Conservation (phyloP, 768 basidiomycete genomes). For the Saitozyma sp. region DNA sequence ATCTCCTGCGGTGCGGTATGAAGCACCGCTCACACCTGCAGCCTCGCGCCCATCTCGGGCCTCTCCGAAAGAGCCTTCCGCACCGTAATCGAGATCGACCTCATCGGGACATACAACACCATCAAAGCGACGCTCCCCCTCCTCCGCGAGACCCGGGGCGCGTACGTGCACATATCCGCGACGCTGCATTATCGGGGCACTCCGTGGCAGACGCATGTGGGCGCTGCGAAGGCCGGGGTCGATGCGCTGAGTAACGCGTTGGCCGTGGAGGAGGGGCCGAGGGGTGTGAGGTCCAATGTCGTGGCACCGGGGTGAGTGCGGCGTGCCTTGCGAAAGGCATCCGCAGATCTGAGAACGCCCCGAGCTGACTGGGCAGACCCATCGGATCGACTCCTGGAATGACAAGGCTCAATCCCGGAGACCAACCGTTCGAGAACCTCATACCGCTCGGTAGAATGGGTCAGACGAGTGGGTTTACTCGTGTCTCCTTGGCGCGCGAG, state of each 20-base stretch:
- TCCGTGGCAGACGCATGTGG: slow-evolving; percentile 88
- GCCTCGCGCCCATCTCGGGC: slow-evolving; percentile 74
- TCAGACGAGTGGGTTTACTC: slow-evolving; percentile 27
- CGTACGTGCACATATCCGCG: slow-evolving; percentile 86
- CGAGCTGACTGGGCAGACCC: slow-evolving; percentile 55
- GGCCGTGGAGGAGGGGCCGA: slow-evolving; percentile 90
- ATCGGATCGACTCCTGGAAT: slow-evolving; percentile 73
- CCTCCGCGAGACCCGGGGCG: slow-evolving; percentile 68
- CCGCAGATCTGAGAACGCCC: neutral
- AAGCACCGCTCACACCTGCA: neutral
- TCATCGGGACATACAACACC: slow-evolving; percentile 89
- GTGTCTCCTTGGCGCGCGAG: neutral
- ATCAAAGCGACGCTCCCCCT: slow-evolving; percentile 84
- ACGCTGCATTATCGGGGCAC: slow-evolving; percentile 71
- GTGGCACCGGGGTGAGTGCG: slow-evolving; percentile 55
- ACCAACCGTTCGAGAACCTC: slow-evolving; percentile 24
- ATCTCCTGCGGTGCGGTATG: no score
- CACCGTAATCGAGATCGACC: slow-evolving; percentile 92
- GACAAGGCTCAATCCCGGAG: slow-evolving; percentile 49
- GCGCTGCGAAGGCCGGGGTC: slow-evolving; percentile 90
- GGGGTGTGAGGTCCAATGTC: slow-evolving; percentile 79
- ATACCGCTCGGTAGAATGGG: slow-evolving; percentile 41
- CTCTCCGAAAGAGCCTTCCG: slow-evolving; percentile 87
- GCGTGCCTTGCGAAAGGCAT: neutral
- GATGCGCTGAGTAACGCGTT: slow-evolving; percentile 83